phyloP scores from a whole-genome alignment of 768 basidiomycete genomes.

The Trametes sanguinea region DNA sequence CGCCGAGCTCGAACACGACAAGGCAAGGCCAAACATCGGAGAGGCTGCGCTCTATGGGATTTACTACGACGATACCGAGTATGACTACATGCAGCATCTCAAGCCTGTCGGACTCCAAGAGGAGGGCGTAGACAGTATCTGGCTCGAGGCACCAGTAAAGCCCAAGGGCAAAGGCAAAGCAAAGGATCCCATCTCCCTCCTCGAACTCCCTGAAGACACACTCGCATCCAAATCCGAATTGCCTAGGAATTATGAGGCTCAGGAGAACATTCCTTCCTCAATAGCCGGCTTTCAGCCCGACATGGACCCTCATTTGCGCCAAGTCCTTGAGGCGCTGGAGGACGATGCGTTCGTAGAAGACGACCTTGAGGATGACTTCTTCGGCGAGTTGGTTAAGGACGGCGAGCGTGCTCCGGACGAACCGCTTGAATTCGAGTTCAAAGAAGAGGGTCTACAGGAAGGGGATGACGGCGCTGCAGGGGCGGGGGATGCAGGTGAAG shows the following conservation, averaged over 20 bases:
- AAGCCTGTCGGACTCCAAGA: constrained; percentile 74
- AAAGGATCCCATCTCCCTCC: constrained; percentile 43
- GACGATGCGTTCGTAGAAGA: constrained; percentile 94
- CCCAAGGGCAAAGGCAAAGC: constrained; percentile 45
- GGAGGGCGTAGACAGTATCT: constrained; percentile 77
- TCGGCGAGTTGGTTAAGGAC: constrained; percentile 65
- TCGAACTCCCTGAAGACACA: constrained; percentile 66
- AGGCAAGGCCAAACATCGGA: constrained; percentile 60
- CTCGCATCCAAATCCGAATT: constrained; percentile 76
- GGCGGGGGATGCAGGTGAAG: constrained; percentile 18
- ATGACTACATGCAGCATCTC: constrained; percentile 99
- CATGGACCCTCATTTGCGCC: constrained; percentile 94
- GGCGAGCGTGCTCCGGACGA: constrained; percentile 70
- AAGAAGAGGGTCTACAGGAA: constrained; percentile 48
- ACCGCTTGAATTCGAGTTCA: constrained; percentile 65
- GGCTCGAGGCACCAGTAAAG: constrained; percentile 71
- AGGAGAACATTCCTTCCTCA: constrained; percentile 77
- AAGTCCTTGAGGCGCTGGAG: constrained; percentile 90
- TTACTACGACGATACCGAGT: constrained; percentile 93
- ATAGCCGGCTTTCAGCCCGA: constrained; percentile 91
- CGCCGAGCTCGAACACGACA: constrained; percentile 50
- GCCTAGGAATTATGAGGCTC: constrained; percentile 71
- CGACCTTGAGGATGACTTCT: constrained; percentile 73
- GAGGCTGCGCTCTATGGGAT: constrained; percentile 90
- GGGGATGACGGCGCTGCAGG: constrained; percentile 32